These are phyloP conservation scores for Tylopilus intermedius DNA, from an alignment of 768 basidiomycete species.

Conservation along the genomic window DNA sequence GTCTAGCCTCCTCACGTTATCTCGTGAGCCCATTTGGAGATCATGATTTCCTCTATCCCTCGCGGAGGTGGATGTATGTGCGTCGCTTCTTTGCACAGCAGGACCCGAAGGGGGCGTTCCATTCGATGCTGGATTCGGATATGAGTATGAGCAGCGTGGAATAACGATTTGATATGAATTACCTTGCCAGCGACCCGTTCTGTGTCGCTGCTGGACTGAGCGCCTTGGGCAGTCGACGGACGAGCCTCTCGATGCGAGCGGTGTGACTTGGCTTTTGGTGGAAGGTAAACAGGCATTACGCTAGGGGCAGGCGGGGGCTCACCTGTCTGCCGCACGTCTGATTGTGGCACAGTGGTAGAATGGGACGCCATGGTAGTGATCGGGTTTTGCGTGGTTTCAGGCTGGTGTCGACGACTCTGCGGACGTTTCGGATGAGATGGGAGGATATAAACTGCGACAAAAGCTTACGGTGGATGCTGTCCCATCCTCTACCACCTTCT, in stretches of 20 bases:
- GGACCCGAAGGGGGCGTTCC: slow-evolving; percentile 31
- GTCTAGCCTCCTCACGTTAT: slow-evolving; percentile 19
- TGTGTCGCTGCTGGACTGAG: slow-evolving; percentile 31
- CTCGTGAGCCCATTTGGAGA: slow-evolving; percentile 15
- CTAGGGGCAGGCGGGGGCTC: slow-evolving; percentile 34
- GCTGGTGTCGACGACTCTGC: slow-evolving; percentile 28
- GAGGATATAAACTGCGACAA: slow-evolving; percentile 14
- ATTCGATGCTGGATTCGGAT: slow-evolving; percentile 26
- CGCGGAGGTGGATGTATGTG: slow-evolving; percentile 17
- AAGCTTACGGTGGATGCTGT: slow-evolving; percentile 23
- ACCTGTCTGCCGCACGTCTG: slow-evolving; percentile 23
- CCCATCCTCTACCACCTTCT: slow-evolving; percentile 33
- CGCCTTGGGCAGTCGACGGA: slow-evolving; percentile 25
- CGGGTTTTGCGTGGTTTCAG: slow-evolving; percentile 30
- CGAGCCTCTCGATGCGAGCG: slow-evolving; percentile 29
- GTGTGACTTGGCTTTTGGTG: slow-evolving; percentile 30
- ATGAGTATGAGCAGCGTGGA: slow-evolving; percentile 14
- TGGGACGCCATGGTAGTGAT: slow-evolving; percentile 19
- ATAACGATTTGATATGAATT: slow-evolving; percentile 15
- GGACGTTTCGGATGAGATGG: slow-evolving; percentile 9
- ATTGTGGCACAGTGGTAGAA: slow-evolving; percentile 17
- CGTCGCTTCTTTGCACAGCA: slow-evolving; percentile 29
- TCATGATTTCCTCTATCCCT: slow-evolving; percentile 29
- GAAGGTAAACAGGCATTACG: slow-evolving; percentile 35
- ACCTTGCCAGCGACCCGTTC: slow-evolving; percentile 26